Percentiles rank a stretch among this genome's conserved stretches.
phyloP scores from a whole-genome alignment of 2,329 filamentous ascomycete species.

The Exutisphaerella laricina region DNA sequence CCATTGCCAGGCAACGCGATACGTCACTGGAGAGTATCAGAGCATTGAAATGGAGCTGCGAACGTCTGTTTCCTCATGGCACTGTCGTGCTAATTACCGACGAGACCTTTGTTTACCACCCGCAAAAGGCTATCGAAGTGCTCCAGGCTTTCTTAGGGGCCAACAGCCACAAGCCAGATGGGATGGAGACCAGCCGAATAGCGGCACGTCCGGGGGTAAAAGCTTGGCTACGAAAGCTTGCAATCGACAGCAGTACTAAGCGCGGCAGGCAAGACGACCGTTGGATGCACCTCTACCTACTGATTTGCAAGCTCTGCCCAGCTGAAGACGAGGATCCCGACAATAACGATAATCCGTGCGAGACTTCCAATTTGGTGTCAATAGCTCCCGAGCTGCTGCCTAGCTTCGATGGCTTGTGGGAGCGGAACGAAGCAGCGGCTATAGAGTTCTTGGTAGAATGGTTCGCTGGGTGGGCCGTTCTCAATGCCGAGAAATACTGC shows the following conservation, averaged over 20 bases:
- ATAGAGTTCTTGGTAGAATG: conserved; percentile 30
- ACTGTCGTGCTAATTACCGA: conserved; percentile 41
- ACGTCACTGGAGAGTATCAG: too few species aligned
- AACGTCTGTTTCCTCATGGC: conserved; percentile 36
- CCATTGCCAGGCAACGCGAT: too few species aligned
- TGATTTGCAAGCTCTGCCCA: conserved; percentile 26
- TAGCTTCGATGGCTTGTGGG: conserved; percentile 21
- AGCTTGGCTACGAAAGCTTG: conserved; percentile 22
- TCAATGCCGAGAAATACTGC: conserved; percentile 23
- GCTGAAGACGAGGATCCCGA: conserved; percentile 18
- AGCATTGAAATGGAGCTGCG: too few species aligned
- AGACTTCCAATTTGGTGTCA: conserved; percentile 23
- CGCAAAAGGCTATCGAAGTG: conserved; percentile 34
- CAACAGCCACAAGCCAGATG: conserved; percentile 25
- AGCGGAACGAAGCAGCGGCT: conserved; percentile 22
- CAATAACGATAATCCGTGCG: conserved; percentile 12
- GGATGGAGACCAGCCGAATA: conserved; percentile 23
- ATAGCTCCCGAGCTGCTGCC: conserved; percentile 22
- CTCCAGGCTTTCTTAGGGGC: conserved; percentile 34
- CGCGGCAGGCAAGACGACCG: conserved; percentile 12
- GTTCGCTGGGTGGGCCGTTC: conserved; percentile 30
- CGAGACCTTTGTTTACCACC: conserved; percentile 38
- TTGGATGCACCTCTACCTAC: conserved; percentile 22
- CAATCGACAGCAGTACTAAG: conserved; percentile 11
- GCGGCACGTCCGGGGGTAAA: conserved; percentile 27